phyloP scores from a whole-genome alignment of 192 early-diverging fungal species.

The Haplosporangium gracile region DNA sequence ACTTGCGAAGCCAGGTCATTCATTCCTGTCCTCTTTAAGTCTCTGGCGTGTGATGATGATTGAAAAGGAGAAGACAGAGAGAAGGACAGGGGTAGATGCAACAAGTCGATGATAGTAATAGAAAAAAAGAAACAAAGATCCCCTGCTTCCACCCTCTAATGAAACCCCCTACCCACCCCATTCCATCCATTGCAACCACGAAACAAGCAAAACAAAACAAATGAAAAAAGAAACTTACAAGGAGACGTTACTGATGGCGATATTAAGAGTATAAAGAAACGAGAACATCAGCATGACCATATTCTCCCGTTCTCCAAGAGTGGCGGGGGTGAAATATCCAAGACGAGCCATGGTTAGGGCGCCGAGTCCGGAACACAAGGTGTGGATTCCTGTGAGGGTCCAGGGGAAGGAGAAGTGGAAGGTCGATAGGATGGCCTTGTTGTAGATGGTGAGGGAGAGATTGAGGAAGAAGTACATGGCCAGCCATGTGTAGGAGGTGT shows the following conservation, averaged over 20 bases:
- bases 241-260: conserved; percentile 88
- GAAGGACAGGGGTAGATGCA: neutral
- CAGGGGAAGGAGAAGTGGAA: conserved; percentile 86
- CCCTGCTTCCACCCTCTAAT: neutral
- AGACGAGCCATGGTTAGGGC: conserved; percentile 62
- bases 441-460: conserved; percentile 85
- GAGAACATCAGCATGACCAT: conserved; percentile 83
- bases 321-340: conserved; percentile 66
- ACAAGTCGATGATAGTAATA: neutral
- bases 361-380: conserved; percentile 78
- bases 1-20: neutral
- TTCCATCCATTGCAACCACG: neutral
- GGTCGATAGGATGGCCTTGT: conserved; percentile 84
- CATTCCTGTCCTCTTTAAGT: neutral
- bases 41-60: neutral
- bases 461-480: conserved; percentile 80
- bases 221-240: conserved; percentile 73
- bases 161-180: neutral
- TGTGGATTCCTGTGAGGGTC: conserved; percentile 90
- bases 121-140: neutral
- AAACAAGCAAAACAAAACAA: neutral
- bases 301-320: conserved; percentile 69
- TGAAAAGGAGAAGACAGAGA: neutral
- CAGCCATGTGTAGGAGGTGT: conserved; percentile 70
- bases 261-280: conserved; percentile 90